A percentile compares a stretch with the other conserved stretches of the same genome.
Evolutionary conservation across 495 filamentous ascomycete genomes (phyloP).

Genomic region (Trichoderma asperelloides): DNA sequence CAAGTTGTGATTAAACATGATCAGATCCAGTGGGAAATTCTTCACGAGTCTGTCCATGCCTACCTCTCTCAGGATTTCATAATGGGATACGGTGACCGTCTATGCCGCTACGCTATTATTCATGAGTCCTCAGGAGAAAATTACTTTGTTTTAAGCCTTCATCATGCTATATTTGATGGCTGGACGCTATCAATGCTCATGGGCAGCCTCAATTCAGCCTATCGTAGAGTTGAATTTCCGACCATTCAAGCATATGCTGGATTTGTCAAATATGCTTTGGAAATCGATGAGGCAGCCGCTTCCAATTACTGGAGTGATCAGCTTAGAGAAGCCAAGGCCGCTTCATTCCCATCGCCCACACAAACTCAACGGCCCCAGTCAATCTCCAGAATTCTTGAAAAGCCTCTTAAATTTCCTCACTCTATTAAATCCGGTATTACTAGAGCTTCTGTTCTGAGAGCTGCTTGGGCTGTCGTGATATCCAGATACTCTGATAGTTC

Average conservation of each 20-base stretch:
- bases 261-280: background rate
- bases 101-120: background rate
- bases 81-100: background rate
- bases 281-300: background rate
- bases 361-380: background rate
- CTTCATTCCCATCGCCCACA: constrained; percentile 23
- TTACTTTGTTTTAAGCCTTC: constrained; percentile 41
- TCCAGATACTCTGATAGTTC: constrained; percentile 26
- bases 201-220: background rate
- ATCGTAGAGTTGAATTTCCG: background rate
- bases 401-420: constrained; percentile 12
- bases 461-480: constrained; percentile 35
- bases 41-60: background rate
- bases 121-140: background rate
- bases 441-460: constrained; percentile 36
- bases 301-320: background rate
- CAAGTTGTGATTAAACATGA: constrained; percentile 6
- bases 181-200: constrained; percentile 7
- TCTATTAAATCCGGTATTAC: constrained; percentile 17
- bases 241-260: background rate
- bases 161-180: constrained; percentile 14
- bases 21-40: background rate
- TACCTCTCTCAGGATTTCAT: background rate
- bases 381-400: background rate
- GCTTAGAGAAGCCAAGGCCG: background rate